Evolutionary conservation across 768 basidiomycete species (phyloP).

Genomic region (Russula olivacea): DNA sequence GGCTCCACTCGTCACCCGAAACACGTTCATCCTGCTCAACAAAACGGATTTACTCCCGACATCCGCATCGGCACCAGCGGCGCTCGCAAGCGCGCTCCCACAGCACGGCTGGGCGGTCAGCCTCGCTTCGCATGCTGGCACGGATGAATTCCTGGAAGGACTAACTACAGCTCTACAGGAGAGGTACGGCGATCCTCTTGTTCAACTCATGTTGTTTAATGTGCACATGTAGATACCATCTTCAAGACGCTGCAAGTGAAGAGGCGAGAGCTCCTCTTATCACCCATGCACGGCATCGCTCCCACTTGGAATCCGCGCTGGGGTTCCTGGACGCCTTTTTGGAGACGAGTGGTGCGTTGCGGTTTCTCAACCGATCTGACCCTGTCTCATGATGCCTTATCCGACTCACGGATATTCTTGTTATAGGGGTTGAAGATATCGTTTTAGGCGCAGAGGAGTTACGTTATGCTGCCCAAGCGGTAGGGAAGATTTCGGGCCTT

Average conservation of each 20-base stretch:
- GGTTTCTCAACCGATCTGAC: neutral
- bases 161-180: slow-evolving; percentile 47
- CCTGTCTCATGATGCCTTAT: neutral
- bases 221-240: slow-evolving; percentile 15
- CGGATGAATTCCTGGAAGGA: slow-evolving; percentile 51
- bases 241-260: slow-evolving; percentile 19
- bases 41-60: slow-evolving; percentile 56
- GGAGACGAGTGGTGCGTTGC: slow-evolving; percentile 34
- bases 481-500: slow-evolving; percentile 78
- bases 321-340: slow-evolving; percentile 60
- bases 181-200: slow-evolving; percentile 35
- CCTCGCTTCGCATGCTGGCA: slow-evolving; percentile 53
- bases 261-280: slow-evolving; percentile 52
- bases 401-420: slow-evolving; percentile 4
- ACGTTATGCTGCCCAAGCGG: slow-evolving; percentile 74
- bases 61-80: neutral
- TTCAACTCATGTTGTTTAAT: neutral
- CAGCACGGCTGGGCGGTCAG: slow-evolving; percentile 51
- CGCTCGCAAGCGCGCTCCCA: neutral
- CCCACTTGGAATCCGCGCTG: slow-evolving; percentile 62
- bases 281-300: slow-evolving; percentile 74
- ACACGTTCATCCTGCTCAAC: slow-evolving; percentile 72
- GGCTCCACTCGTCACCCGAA: slow-evolving; percentile 41
- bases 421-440: slow-evolving; percentile 56
- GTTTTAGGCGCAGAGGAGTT: slow-evolving; percentile 84